These are phyloP conservation scores for Mycena latifolia DNA, from an alignment of 768 basidiomycete genomes.

Conservation along the genomic window DNA sequence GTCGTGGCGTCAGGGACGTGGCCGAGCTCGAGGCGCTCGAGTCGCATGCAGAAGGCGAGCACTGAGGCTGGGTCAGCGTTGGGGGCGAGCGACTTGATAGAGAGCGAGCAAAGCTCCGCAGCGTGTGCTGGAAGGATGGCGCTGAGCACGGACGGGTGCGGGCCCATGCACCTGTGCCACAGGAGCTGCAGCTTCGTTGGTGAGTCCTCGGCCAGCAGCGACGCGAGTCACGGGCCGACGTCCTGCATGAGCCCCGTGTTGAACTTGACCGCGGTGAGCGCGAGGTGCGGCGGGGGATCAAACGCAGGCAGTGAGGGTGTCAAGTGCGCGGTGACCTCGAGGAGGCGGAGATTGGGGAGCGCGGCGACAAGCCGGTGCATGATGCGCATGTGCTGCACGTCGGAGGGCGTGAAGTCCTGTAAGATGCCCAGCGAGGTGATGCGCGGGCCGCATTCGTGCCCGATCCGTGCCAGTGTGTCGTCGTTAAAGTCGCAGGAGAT, in stretches of 20 bases:
- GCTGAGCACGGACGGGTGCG: not conserved
- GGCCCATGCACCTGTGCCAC: constrained; percentile 17
- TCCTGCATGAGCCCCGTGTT: constrained; percentile 14
- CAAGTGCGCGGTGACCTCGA: constrained; percentile 28
- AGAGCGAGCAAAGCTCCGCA: constrained; percentile 20
- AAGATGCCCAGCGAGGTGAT: constrained; percentile 23
- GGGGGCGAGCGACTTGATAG: constrained; percentile 13
- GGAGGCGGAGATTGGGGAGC: constrained; percentile 26
- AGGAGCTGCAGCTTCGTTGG: constrained; percentile 21
- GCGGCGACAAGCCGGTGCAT: constrained; percentile 28
- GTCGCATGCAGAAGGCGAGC: constrained; percentile 3
- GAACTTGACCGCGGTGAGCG: constrained; percentile 24
- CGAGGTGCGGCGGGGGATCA: constrained; percentile 16
- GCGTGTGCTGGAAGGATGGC: constrained; percentile 18
- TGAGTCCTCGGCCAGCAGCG: constrained; percentile 15
- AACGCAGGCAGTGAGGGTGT: constrained; percentile 19
- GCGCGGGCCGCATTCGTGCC: constrained; percentile 19
- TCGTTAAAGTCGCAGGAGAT: constrained; percentile 18
- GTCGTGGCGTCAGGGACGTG: constrained; percentile 15
- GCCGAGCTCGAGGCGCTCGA: constrained; percentile 31
- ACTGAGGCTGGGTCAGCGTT: not conserved
- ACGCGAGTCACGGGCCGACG: constrained; percentile 26
- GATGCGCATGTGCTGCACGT: constrained; percentile 12
- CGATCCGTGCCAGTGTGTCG: constrained; percentile 7
- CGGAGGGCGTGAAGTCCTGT: constrained; percentile 23